Evolutionary conservation across 1,139 yeast species (phyloP), one percentile per base, ranked within the genome.

Genomic region (Diutina siamensis): DNA sequence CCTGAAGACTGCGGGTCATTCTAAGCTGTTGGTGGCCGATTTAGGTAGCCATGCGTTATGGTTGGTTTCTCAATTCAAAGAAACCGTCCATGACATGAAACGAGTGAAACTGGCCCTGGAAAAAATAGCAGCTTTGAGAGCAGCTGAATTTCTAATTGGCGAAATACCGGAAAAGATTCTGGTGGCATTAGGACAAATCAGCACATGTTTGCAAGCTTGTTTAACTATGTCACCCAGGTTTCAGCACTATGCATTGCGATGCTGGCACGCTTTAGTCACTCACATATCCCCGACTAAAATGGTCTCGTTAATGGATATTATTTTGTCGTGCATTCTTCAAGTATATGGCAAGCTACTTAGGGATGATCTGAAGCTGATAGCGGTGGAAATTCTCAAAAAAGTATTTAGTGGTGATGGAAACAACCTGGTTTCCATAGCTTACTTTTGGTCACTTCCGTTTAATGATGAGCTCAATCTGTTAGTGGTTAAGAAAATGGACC

Each of bases 201-300:
- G 88, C 48, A 83, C 95, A 1, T 84, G 95, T 54, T 64, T 94
- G 18, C 97, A 88, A 56, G 79, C 92, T 0, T 83, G 94, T 0
- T 62, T 89, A 31, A 89, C 82, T 36, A 74, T 73, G 42, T 17
- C 20, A 20, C 63, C 72, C 0, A 79, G 76, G 28, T 71, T 88
- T 22, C 82, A 83, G 50, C 67, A 67, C 18, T 73, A 74, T 34
- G 79, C 94, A 0, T 64, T 92, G 46, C 67, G 71, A 41, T 83
- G 94, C 47, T 83, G 96, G 83, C 68, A 67, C 53, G 68, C 63
- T 21, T 68, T 83, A 48, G 77, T 76, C 20, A 67, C 68, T 19
- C 69, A 66, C 13, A 60, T 83, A 21, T 70, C 68, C 17, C 71
- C 76, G 15, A 66, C 71, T 7, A 78, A 80, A 49, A 64, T 86